A percentile compares a stretch with the other conserved stretches of the same genome.
These are phyloP conservation scores for Trichoderma simmonsii DNA, from an alignment of 2,329 filamentous ascomycete species.

Conservation along the genomic window DNA sequence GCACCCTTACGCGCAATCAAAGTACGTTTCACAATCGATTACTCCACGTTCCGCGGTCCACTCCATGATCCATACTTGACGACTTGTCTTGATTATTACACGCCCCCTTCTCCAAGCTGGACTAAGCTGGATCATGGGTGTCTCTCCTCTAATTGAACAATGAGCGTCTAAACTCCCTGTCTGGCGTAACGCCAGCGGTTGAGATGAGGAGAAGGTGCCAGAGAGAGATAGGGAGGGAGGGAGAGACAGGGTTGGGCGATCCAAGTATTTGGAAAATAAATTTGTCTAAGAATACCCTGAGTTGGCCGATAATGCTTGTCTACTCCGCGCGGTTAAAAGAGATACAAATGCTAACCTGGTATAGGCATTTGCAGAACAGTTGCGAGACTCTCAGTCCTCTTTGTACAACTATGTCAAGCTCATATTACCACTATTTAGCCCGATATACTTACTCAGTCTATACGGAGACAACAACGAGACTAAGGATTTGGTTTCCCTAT, in stretches of 20 bases:
- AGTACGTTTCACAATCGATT: not conserved
- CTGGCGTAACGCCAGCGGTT: not conserved
- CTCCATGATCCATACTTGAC: not conserved
- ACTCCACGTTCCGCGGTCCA: not conserved
- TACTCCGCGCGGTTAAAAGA: not conserved
- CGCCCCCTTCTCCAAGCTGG: not conserved
- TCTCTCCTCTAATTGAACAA: not conserved
- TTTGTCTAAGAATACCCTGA: not conserved
- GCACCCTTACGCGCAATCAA: not conserved
- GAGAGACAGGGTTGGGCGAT: not conserved
- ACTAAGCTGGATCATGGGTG: not conserved
- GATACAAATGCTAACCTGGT: not conserved
- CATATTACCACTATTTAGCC: not conserved
- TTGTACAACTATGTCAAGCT: not conserved
- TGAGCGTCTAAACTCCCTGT: not conserved
- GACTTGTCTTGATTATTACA: not conserved
- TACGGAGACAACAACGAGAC: not conserved
- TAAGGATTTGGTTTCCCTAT: not conserved
- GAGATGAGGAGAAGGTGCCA: not conserved
- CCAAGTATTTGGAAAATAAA: not conserved
- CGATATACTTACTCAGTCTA: not conserved
- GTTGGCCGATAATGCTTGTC: not conserved
- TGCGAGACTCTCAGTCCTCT: not conserved
- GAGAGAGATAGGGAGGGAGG: not conserved
- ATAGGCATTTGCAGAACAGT: not conserved